Percentiles rank a stretch among this genome's conserved stretches.
Evolutionary conservation across 208 protist genomes (phyloP).

Genomic region (Trypanosoma cruzi): DNA sequence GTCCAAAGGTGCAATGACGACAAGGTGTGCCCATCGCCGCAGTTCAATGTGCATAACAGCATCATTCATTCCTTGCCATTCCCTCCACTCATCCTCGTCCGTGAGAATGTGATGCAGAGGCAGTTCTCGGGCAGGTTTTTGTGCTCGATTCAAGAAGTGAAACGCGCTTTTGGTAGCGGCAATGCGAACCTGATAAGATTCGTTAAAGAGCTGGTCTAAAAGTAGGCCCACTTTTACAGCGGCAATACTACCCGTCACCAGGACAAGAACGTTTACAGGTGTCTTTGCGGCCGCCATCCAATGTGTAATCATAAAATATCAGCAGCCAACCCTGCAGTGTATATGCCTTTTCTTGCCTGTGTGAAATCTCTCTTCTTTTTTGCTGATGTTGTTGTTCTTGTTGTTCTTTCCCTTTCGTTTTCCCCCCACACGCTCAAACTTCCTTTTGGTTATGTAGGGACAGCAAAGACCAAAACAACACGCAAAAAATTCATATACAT

Average conservation of each 20-base stretch:
- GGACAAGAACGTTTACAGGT: slow-evolving; percentile 75
- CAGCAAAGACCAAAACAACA: not conserved
- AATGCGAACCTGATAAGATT: slow-evolving; percentile 80
- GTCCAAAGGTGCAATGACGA: slow-evolving; percentile 96
- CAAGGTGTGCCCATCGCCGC: slow-evolving; percentile 94
- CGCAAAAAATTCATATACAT: not conserved
- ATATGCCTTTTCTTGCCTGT: slow-evolving; percentile 59
- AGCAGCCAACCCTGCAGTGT: not conserved
- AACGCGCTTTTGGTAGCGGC: slow-evolving; percentile 78
- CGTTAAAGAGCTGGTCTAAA: slow-evolving; percentile 65
- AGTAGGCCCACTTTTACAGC: slow-evolving; percentile 86
- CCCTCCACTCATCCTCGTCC: slow-evolving; percentile 82
- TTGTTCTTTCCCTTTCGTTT: too few species aligned
- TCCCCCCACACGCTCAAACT: too few species aligned
- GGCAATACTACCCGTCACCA: slow-evolving; percentile 90
- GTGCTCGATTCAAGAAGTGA: slow-evolving; percentile 75
- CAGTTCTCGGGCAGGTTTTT: slow-evolving; percentile 56
- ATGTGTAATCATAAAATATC: not conserved
- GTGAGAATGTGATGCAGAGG: slow-evolving; percentile 82
- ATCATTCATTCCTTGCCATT: slow-evolving; percentile 87
- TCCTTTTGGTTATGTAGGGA: too few species aligned
- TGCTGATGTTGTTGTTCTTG: slow-evolving; percentile 22
- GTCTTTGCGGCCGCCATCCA: slow-evolving; percentile 27
- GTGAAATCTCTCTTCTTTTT: slow-evolving; percentile 39
- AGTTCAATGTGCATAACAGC: slow-evolving; percentile 94